Evolutionary conservation across 306 rosid species (phyloP).

Genomic region (Begonia masoniana): DNA sequence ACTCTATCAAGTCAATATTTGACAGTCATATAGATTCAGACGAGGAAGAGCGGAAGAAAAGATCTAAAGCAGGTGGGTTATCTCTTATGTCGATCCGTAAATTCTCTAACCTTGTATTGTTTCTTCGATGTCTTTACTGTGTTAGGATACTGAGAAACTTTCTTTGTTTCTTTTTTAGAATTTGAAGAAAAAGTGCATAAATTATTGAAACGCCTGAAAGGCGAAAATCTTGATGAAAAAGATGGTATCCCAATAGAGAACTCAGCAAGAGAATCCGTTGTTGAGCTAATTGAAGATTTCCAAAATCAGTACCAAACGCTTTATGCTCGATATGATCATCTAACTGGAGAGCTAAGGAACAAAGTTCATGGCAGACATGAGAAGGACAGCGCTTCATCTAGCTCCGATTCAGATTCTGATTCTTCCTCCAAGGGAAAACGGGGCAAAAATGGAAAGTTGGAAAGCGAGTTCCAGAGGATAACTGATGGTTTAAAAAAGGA

Average conservation of each 20-base stretch:
- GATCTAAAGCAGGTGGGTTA: slow-evolving; percentile 49
- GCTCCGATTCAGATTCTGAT: slow-evolving; percentile 52
- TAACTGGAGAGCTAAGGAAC: slow-evolving; percentile 63
- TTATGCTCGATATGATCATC: slow-evolving; percentile 49
- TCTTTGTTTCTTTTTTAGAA: slow-evolving; percentile 33
- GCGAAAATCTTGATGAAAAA: slow-evolving; percentile 36
- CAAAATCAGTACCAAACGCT: slow-evolving; percentile 63
- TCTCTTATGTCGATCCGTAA: not conserved
- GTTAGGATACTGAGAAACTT: slow-evolving; percentile 12
- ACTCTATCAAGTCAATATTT: slow-evolving; percentile 64
- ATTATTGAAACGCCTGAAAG: slow-evolving; percentile 57
- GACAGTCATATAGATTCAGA: slow-evolving; percentile 65
- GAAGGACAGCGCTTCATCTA: slow-evolving; percentile 59
- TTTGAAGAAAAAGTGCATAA: slow-evolving; percentile 43
- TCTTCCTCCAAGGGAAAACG: slow-evolving; percentile 42
- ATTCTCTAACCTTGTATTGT: slow-evolving; percentile 1
- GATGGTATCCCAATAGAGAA: slow-evolving; percentile 25
- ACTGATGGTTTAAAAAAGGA: slow-evolving; percentile 51
- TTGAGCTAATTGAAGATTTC: slow-evolving; percentile 56
- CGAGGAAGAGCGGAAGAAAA: slow-evolving; percentile 54
- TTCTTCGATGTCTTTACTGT: not conserved
- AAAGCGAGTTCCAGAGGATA: slow-evolving; percentile 36
- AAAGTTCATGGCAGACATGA: slow-evolving; percentile 33
- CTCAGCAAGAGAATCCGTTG: slow-evolving; percentile 46
- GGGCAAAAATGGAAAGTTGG: slow-evolving; percentile 50